Conservation (phyloP, 1,284 basidiomycete genomes). For the Vanrija sp. region DNA sequence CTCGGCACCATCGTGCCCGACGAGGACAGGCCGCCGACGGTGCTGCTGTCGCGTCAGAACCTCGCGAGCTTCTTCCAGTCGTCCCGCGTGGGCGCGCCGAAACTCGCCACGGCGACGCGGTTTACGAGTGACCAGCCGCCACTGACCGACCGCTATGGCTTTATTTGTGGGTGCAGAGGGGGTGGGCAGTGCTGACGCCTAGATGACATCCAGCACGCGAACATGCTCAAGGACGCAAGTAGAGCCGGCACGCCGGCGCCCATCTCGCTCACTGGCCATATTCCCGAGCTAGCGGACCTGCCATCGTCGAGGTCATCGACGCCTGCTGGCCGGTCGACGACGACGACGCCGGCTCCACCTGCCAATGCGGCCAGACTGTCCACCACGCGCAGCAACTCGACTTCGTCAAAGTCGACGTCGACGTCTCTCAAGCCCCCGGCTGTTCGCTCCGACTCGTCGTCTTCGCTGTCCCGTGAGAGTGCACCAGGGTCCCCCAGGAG, state of each 20-base stretch:
- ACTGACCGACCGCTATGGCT: conserved; percentile 89
- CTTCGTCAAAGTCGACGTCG: background rate
- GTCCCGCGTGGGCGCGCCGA: conserved; percentile 29
- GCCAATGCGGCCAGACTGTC: background rate
- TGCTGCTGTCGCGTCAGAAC: conserved; percentile 46
- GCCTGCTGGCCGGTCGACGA: background rate
- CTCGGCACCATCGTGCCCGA: conserved; percentile 85
- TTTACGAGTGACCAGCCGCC: conserved; percentile 60
- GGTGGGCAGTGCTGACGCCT: conserved; percentile 27
- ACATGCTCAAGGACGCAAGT: conserved; percentile 66
- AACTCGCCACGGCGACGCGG: conserved; percentile 49
- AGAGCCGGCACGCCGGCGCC: conserved; percentile 39
- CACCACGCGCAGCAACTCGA: background rate
- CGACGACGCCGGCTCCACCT: background rate
- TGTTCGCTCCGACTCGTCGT: conserved; percentile 3
- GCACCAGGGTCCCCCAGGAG: background rate
- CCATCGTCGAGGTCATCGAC: background rate
- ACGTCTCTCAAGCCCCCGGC: conserved; percentile 3
- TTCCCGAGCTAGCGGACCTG: conserved; percentile 13
- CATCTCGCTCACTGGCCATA: conserved; percentile 37
- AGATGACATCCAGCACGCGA: conserved; percentile 77
- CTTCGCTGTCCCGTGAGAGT: too few species aligned
- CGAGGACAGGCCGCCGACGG: conserved; percentile 73
- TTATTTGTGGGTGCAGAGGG: conserved; percentile 68
- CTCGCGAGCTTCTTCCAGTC: conserved; percentile 41